Evolutionary conservation across 495 filamentous ascomycete genomes (phyloP), one percentile per base, ranked within the genome.

Genomic region (Friedmanniomyces endolithicus): DNA sequence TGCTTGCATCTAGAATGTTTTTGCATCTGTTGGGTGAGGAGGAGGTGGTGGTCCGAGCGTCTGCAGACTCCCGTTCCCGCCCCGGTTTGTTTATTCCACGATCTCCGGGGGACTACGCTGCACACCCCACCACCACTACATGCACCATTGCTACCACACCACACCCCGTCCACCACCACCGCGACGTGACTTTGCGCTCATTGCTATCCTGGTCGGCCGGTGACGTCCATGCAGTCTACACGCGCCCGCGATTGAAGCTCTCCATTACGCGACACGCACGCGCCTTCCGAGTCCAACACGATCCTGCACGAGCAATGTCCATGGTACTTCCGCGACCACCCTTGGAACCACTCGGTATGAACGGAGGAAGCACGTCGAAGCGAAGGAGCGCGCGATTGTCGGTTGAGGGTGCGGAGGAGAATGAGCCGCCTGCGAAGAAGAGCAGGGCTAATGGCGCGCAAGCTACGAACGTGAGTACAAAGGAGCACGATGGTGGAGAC

Each of bases 251-350:
- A 23, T 17, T 57, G 40, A 52, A 40, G 22, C 12, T 14, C 11
- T 23, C 22, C 40, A 39, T 16, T 16, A 39, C 56, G 50, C 50
- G 39, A 34, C 22, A 25, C n/a, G 4, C 9, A 48, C 56, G 56
- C 56, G 56, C 49, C 29, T 53, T 53, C 56, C 56, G 16, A 20
- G 43, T 9, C 33, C 24, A 2, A 31, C 39, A 45, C 14, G 39
- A 34, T 11, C 44, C 19, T 12, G 6, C 44, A 43, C 17, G 59
- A 53, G 40, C 27, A 31, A 70, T 70, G 68, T 65, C 62, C 47
- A 63, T 65, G 31, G 44, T 68, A 56, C 48, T 66, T 50, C 56
- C 60, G 52, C 63, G 68, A 50, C 65, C 63, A 20, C 68, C 68
- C 1, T 45, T 70, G 35, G 63, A 66, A 63, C 48, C 59, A 0